Conservation (phyloP, 495 filamentous ascomycete genomes). For the Cercophora sp. region DNA sequence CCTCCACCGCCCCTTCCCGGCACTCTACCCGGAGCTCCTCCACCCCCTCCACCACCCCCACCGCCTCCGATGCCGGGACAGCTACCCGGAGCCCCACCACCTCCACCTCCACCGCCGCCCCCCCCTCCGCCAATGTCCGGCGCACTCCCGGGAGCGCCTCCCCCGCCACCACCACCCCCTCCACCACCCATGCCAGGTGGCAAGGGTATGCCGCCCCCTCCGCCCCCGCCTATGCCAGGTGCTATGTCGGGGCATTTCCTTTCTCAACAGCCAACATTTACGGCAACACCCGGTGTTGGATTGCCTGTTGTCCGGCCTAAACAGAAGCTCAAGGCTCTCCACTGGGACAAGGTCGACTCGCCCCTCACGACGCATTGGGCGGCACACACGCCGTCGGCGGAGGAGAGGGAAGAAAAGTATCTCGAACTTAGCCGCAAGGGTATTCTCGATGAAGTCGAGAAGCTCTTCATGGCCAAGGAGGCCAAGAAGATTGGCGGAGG, state of each 20-base stretch:
- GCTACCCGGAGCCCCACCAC: slow-evolving; percentile 50
- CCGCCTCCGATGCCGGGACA: slow-evolving; percentile 46
- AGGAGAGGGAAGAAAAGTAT: slow-evolving; percentile 92
- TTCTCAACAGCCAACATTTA: slow-evolving; percentile 40
- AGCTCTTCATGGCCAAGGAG: slow-evolving; percentile 95
- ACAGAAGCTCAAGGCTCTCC: slow-evolving; percentile 98
- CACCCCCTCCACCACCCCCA: slow-evolving; percentile 20
- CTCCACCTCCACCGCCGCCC: slow-evolving; percentile 33
- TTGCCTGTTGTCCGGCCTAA: slow-evolving; percentile 82
- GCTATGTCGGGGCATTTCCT: slow-evolving; percentile 53
- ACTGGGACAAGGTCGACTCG: slow-evolving; percentile 98
- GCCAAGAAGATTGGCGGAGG: slow-evolving; percentile 75
- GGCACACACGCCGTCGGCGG: slow-evolving; percentile 69
- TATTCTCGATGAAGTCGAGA: slow-evolving; percentile 95
- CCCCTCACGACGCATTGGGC: slow-evolving; percentile 96
- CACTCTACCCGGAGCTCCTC: slow-evolving; percentile 32
- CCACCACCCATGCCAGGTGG: slow-evolving; percentile 38
- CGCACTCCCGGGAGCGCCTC: slow-evolving; percentile 46
- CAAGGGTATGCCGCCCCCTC: slow-evolving; percentile 37
- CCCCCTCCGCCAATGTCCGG: slow-evolving; percentile 50
- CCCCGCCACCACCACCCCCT: slow-evolving; percentile 51
- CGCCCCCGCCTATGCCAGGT: slow-evolving; percentile 57
- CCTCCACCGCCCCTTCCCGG: slow-evolving; percentile 45
- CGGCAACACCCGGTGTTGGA: slow-evolving; percentile 37
- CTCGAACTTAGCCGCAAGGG: slow-evolving; percentile 86